Conservation (phyloP, 345 rosid genomes). For the Arabidopsis arenosa region DNA sequence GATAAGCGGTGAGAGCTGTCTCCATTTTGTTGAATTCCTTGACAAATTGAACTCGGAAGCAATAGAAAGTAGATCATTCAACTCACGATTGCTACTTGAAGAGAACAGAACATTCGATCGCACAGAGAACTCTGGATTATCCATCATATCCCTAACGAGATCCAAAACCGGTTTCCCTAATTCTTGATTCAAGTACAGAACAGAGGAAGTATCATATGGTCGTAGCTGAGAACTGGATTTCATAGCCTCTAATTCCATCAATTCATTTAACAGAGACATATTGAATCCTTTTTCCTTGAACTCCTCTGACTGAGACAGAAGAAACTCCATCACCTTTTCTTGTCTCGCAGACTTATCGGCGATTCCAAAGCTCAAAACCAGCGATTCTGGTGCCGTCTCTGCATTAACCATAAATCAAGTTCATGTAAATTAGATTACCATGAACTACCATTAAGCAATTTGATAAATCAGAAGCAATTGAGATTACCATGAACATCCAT, state of each 20-base stretch:
- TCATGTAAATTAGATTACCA: conserved; percentile 51
- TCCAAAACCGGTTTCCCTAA: conserved; percentile 58
- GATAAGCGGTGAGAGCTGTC: conserved; percentile 57
- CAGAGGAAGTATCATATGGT: conserved; percentile 43
- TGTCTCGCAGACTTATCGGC: conserved; percentile 47
- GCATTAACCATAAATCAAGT: conserved; percentile 30
- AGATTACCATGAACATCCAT: conserved; percentile 63
- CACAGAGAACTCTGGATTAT: conserved; percentile 41
- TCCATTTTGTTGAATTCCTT: conserved; percentile 48
- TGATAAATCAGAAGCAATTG: neutral
- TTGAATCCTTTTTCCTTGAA: conserved; percentile 56
- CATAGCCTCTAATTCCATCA: conserved; percentile 55
- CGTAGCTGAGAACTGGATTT: conserved; percentile 41
- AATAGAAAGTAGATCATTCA: conserved; percentile 65
- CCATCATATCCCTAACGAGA: conserved; percentile 54
- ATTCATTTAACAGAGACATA: conserved; percentile 55
- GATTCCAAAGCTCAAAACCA: conserved; percentile 36
- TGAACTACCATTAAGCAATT: conserved; percentile 30
- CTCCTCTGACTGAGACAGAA: conserved; percentile 57
- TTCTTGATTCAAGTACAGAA: conserved; percentile 57
- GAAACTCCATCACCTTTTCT: conserved; percentile 61
- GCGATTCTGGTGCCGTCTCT: conserved; percentile 49
- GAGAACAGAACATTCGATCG: conserved; percentile 54
- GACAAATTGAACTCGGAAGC: conserved; percentile 72
- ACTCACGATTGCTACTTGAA: conserved; percentile 52